Percentiles rank a stretch among this genome's conserved stretches.
Evolutionary conservation across 192 early-diverging fungal species (phyloP).

Genomic region (Powellomyces hirtus): DNA sequence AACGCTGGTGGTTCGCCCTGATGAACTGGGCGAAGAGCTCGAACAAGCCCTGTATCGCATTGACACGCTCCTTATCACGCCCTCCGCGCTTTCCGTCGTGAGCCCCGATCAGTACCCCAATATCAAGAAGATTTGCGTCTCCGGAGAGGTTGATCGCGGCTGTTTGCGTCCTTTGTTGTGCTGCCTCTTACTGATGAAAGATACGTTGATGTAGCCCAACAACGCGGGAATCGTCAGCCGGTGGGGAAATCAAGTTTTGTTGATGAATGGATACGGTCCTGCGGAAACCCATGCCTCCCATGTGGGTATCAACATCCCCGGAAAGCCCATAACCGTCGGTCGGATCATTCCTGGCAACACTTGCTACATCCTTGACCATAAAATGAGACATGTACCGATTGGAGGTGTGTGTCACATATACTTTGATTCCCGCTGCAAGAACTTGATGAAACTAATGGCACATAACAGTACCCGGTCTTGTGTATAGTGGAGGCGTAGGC

Average conservation of each 20-base stretch:
- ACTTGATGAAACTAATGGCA: background rate
- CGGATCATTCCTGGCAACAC: background rate
- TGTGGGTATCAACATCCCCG: background rate
- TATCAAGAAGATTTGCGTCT: slow-evolving; percentile 1
- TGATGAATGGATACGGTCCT: slow-evolving; percentile 33
- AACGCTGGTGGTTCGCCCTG: slow-evolving; percentile 2
- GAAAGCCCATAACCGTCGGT: background rate
- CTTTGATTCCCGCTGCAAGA: too few species aligned
- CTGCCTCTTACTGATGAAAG: too few species aligned
- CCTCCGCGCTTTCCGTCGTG: slow-evolving; percentile 16
- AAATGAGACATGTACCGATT: slow-evolving; percentile 32
- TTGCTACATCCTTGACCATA: slow-evolving; percentile 26
- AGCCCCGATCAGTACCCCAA: slow-evolving; percentile 19
- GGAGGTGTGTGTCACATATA: slow-evolving; percentile 11
- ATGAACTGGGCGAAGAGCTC: slow-evolving; percentile 14
- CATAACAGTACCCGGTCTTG: slow-evolving; percentile 27
- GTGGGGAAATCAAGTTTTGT: slow-evolving; percentile 18
- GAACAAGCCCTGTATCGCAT: slow-evolving; percentile 10
- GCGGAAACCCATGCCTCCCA: slow-evolving; percentile 3
- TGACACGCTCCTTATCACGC: slow-evolving; percentile 23
- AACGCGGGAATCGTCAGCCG: slow-evolving; percentile 8
- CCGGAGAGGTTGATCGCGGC: background rate
- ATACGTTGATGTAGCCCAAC: too few species aligned
- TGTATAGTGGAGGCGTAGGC: slow-evolving; percentile 38
- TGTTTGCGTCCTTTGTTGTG: background rate